Base-by-base conservation (phyloP, 169 alveolate genomes). In the Eimeria sp. region DNA sequence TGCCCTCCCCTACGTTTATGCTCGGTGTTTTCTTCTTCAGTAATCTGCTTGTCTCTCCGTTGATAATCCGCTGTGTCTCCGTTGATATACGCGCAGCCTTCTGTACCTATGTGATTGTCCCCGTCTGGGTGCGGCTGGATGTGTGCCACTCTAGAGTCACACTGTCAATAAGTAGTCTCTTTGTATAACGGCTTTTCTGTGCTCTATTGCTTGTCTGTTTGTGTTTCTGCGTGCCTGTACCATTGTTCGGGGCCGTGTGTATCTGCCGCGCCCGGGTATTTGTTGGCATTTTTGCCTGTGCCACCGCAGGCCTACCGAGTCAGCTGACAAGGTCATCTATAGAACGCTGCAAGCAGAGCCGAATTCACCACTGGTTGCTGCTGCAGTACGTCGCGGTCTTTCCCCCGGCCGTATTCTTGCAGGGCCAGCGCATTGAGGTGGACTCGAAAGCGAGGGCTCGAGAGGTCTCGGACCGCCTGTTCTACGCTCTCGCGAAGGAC, bases 341-440 rank as follows among this genome's bases (percentile, higher is more conserved):
- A 14, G 96, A 92, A 30, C 61, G 65, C 84, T 58, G 89, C 72
- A 92, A 78, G 70, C 84, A 57, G 13, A 76, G 92, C 86, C 80
- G 76, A n/a, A 65, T 92, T 27, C 92, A 92, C 84, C 72, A 92
- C 96, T 92, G 96, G 96, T 54, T 92, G 96, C 92, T 78, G 72
- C 72, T 92, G 49, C 96, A 92, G 92, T 92, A 92, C 92, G 96
- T 76, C 25, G 86, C 76, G 5, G 86, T 58, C 72, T 78, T 54
- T 61, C 96, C 96, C 34, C 96, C 96, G 1, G 92, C 96, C 54
- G 49, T 92, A 27, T 92, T 92, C 58, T 63, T 92, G n/a, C 83
- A 92, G 51, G 96, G 96, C 20, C 54, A 84, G 58, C 96, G 92
- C 57, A 80, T 92, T 30, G 96, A 67, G 61, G 22, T 86, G 43